Percentiles rank a stretch among this genome's conserved stretches.
Conservation (phyloP, 2,329 filamentous ascomycete genomes). For the Ascocoryne sarcoides region DNA sequence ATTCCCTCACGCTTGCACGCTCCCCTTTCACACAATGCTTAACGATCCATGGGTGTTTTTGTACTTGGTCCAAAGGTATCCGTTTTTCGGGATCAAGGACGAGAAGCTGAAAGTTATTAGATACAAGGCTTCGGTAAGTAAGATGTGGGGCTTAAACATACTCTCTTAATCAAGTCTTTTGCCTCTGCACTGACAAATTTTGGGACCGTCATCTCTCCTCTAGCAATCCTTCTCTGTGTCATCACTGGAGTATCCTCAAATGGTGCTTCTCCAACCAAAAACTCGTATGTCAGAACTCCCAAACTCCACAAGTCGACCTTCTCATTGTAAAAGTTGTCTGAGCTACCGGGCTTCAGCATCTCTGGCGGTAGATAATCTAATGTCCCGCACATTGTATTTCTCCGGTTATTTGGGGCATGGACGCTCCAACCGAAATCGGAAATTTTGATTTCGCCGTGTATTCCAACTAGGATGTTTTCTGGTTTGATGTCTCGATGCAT, state of each 20-base stretch:
- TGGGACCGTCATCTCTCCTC: conserved; percentile 87
- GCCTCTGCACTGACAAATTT: conserved; percentile 86
- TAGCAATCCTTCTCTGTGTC: conserved; percentile 82
- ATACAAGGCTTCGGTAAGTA: not conserved
- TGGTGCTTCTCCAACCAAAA: conserved; percentile 88
- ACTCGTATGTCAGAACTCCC: conserved; percentile 92
- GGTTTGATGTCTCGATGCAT: conserved; percentile 98
- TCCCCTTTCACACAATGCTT: conserved; percentile 67
- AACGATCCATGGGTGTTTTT: conserved; percentile 89
- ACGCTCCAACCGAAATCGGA: conserved; percentile 98
- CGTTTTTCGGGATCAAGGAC: conserved; percentile 91
- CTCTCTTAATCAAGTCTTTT: conserved; percentile 83
- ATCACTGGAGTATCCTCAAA: conserved; percentile 94
- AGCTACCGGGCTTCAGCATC: conserved; percentile 79
- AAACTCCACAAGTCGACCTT: conserved; percentile 97
- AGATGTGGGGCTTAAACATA: conserved; percentile 34
- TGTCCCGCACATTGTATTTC: conserved; percentile 94
- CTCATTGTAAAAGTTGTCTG: conserved; percentile 85
- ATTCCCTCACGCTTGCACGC: conserved; percentile 25
- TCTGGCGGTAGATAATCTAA: conserved; percentile 96
- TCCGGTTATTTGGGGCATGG: conserved; percentile 87
- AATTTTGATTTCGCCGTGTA: conserved; percentile 97
- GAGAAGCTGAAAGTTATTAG: conserved; percentile 49
- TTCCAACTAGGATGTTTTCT: conserved; percentile 91
- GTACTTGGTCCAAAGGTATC: conserved; percentile 80